Evolutionary conservation across 768 basidiomycete genomes (phyloP).

Genomic region (Tylopilus plumbeoviolaceoides): DNA sequence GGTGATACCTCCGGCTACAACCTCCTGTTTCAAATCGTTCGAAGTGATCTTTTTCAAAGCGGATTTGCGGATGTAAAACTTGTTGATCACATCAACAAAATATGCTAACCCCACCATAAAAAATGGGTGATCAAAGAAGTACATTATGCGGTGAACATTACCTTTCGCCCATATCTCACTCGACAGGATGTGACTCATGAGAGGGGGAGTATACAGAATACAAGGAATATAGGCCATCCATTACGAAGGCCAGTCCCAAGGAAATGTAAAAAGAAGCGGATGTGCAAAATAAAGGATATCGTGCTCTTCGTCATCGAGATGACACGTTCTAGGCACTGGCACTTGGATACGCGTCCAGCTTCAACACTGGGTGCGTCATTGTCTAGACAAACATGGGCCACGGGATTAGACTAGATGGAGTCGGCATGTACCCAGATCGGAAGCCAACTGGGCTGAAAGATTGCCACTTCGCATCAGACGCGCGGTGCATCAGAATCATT

Average conservation of each 20-base stretch:
- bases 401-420: no score
- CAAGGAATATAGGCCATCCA: constrained; percentile 21
- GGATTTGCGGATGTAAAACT: constrained; percentile 20
- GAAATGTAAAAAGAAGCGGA: constrained; percentile 17
- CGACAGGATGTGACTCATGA: background rate
- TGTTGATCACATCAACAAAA: constrained; percentile 13
- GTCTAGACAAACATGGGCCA: no score
- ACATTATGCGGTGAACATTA: background rate
- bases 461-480: no score
- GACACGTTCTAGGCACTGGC: constrained; percentile 9
- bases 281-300: constrained; percentile 22
- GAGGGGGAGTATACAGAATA: constrained; percentile 17
- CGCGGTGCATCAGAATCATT: background rate
- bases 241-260: constrained; percentile 12
- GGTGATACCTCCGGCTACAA: no score
- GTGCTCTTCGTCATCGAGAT: constrained; percentile 8
- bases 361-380: background rate
- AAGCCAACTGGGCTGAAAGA: constrained; percentile 12
- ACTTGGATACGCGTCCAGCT: background rate
- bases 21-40: constrained; percentile 15
- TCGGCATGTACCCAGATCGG: constrained; percentile 18
- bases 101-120: constrained; percentile 12
- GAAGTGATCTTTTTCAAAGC: constrained; percentile 11
- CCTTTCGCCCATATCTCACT: constrained; percentile 20
- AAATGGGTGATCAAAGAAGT: background rate